Base-by-base conservation (phyloP, 331 rosid genomes). In the Malus hybrid region DNA sequence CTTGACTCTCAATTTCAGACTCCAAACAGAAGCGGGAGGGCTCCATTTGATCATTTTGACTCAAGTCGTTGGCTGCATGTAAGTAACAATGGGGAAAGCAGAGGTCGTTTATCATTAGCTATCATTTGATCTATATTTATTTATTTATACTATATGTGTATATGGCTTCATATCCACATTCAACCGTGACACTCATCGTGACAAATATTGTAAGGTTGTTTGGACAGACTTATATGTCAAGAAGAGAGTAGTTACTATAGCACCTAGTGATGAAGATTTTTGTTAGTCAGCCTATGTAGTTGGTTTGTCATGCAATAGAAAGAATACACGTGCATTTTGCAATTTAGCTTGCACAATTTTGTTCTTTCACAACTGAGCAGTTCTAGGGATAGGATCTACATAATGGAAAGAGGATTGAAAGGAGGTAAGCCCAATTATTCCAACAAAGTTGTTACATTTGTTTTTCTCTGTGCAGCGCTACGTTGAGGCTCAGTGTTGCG, bases 61-160 rank as follows among this genome's bases (percentile, higher is more conserved):
- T 88, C 93, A 33, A 85, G 88, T 73, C 97, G 99, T 73, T 95
- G 99, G 99, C 96, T 95, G 79, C 97, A 86, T 80, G 99, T 95
- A 95, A 90, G 99, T 88, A 77, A 64, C 68, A 24, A 33, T 34
- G 57, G 14, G 48, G 75, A 65, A 44, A 42, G 68, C 27, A 56
- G 59, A 24, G 7, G 6, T 63, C 54, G 22, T 31, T 9, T 33
- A 9, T 71, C 36, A 22, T 34, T n/a, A 66, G 52, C 44, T 39
- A 24, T 46, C 56, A 57, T 5, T 34, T 39, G 76, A 34, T 52
- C 8, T 10, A 32, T 48, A 15, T 39, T 33, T 71, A 31, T n/a
- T 12, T 3, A 3, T 33, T 56, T 57, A 56, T 72, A 2, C 22
- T 36, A 4, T 31, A 57, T 34, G 32, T 34, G 54, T 54, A 29